These are phyloP conservation scores for Casuarina cunninghamiana DNA, from an alignment of 306 rosid genomes.

Conservation along the genomic window DNA sequence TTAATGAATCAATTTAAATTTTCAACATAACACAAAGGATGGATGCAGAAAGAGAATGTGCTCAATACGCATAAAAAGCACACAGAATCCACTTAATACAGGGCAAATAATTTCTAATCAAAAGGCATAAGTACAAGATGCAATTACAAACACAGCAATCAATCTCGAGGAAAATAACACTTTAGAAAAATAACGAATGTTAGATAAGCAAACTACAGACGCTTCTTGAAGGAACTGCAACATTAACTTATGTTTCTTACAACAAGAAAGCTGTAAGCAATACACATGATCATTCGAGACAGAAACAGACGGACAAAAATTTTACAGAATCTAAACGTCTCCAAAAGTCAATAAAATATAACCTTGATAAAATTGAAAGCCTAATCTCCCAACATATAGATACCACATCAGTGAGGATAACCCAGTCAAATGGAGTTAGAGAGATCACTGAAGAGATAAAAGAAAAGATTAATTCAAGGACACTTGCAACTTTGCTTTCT, in stretches of 20 bases:
- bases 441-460: neutral
- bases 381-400: neutral
- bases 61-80: neutral
- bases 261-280: neutral
- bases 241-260: neutral
- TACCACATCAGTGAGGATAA: neutral
- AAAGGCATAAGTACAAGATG: neutral
- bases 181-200: neutral
- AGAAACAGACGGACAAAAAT: neutral
- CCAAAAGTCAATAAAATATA: neutral
- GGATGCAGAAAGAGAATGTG: neutral
- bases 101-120: neutral
- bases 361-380: neutral
- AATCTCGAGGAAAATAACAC: neutral
- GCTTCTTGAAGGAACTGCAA: neutral
- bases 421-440: neutral
- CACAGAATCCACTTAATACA: neutral
- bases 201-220: neutral
- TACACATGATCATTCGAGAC: neutral
- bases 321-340: neutral
- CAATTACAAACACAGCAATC: neutral
- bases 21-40: neutral
- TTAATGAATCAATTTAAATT: conserved; percentile 10
- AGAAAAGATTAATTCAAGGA: neutral
- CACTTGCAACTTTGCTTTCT: no score